Percentiles rank a stretch among this genome's conserved stretches.
Conservation (phyloP, 1,139 yeast species). For the Martiniozyma asiatica region DNA sequence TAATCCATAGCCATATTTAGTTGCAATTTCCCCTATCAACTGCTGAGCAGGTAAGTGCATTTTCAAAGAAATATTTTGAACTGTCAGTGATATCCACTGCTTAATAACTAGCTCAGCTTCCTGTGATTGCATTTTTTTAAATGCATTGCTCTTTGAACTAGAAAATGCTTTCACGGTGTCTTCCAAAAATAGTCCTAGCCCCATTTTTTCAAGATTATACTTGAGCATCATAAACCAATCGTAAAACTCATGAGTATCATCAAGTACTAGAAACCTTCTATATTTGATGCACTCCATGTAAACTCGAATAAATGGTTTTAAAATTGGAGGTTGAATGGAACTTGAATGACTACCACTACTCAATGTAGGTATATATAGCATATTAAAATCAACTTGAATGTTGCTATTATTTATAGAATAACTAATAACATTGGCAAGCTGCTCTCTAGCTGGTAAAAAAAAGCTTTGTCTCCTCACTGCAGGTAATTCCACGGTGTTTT, state of each 20-base stretch:
- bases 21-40: constrained; percentile 1
- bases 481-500: not conserved
- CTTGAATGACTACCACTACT: not conserved
- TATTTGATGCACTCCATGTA: not conserved
- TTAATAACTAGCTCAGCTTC: constrained; percentile 1
- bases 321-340: not conserved
- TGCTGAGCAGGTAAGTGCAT: constrained; percentile 1
- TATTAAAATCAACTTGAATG: not conserved
- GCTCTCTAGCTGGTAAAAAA: constrained; percentile 2
- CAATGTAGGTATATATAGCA: not conserved
- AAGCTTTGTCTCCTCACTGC: constrained; percentile 1
- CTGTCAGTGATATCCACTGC: constrained; percentile 1
- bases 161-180: not conserved
- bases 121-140: not conserved
- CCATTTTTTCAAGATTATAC: not conserved
- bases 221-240: constrained; percentile 2
- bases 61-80: not conserved
- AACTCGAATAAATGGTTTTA: not conserved
- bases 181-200: not conserved
- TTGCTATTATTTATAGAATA: not conserved
- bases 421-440: constrained; percentile 1
- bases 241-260: not conserved
- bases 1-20: not conserved
- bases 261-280: not conserved
- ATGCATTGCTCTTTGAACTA: not conserved